Base-by-base conservation (phyloP, 768 basidiomycete genomes). In the Hygrocybe punicea region DNA sequence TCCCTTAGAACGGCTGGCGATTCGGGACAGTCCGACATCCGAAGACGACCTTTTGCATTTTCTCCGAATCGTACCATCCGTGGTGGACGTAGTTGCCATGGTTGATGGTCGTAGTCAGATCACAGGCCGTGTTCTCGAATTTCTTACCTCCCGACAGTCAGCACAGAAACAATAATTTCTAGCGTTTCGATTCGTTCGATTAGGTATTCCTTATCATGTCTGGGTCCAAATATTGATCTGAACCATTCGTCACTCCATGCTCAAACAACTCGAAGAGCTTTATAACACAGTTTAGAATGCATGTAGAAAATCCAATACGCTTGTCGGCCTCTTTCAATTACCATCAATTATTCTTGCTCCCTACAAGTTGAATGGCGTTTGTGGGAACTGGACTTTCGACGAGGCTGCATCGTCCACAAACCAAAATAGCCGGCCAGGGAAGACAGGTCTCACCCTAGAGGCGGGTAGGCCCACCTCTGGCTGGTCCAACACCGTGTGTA, bases 341-440 rank as follows among this genome's bases (percentile, higher is more conserved):
- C 42, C n/a, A 33, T 8, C 51, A 48, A 14, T 16, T 37, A 13
- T 11, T 13, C 6, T 35, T 50, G 24, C 24, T 19, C 14, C 35
- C 71, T 72, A 88, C 60, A 86, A 67, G 69, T 82, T 83, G 73
- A 88, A 84, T 14, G 76, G 60, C 3, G 82, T 81, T 70, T 73
- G 79, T 11, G 79, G 71, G 66, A 84, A 88, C 65, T 76, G 64
- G 29, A 87, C 79, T 62, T 86, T 83, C 44, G 73, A 73, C 8
- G 86, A 79, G 2, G 97, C 95, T 7, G 84, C 86, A 48, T 92
- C 85, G 73, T 98, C 94, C 35, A 90, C 85, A 73, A 98, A 98
- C 95, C 94, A 98, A 71, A 86, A 94, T 33, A 97, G 79, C 53
- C 89, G 86, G 29, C 96, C 96, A 19, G 91, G 93, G 59, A 75